Evolutionary conservation across 116 monocot species (phyloP), one percentile per base, ranked within the genome.

Genomic region (Phalaenopsis hybrid): DNA sequence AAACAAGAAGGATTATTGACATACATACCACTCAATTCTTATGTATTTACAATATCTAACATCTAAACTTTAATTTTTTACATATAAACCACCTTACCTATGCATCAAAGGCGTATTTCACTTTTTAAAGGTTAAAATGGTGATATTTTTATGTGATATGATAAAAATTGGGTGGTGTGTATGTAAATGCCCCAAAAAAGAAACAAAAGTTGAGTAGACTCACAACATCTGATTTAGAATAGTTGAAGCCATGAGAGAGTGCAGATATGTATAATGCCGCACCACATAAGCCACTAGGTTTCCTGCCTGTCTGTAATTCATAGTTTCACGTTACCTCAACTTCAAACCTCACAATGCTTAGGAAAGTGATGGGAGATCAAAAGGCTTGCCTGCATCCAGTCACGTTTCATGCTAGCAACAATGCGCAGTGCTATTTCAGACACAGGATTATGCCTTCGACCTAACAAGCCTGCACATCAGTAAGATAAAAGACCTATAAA

Each of bases 271-370:
- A 97, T 63, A 97, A 79, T 69, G 97, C 97, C 68, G 97, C 97
- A 73, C 97, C 97, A 85, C 97, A 97, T 79, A 97, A 82, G 43
- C 97, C 97, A 88, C 94, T 97, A 17, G 97, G 97, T 84, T 97
- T 94, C 79, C 94, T 92, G 43, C 97, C 94, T 23, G 97, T 97
- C 97, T 97, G 80, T 41, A 81, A 74, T 31, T 31, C 33, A 59
- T 15, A 50, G 28, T 51, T 4, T 67, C 43, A 34, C 1, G 20
- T 9, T 23, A 49, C 21, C n/a, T 46, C 11, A 79, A 76, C 10
- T 81, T 44, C 15, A 81, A 70, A 9, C 46, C 34, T 45, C 80
- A 57, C 44, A 81, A 8, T 16, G 63, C 16, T 25, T 72, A 75
- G 28, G 0, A 61, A 45, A 78, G 33, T 7, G 59, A 79, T 58